Conservation (phyloP, 2,329 filamentous ascomycete species). For the Grosmannia serpens region DNA sequence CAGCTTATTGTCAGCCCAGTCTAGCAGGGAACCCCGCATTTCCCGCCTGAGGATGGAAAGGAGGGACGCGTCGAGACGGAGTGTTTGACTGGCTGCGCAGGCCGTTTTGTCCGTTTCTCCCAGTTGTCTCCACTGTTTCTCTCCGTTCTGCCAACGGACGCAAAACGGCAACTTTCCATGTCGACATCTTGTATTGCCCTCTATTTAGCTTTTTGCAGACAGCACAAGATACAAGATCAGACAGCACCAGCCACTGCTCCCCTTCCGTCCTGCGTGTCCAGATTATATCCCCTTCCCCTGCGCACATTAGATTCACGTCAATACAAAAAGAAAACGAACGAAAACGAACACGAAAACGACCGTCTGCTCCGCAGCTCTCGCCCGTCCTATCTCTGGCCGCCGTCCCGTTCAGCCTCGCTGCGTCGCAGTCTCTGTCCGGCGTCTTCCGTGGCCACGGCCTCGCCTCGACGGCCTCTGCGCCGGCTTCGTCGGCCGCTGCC, state of each 20-base stretch:
- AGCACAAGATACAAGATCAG: not conserved
- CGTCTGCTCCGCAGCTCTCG: not conserved
- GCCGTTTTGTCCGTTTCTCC: too few species aligned
- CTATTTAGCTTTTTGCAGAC: too few species aligned
- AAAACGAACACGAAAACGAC: not conserved
- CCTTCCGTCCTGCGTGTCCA: not conserved
- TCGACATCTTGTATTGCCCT: too few species aligned
- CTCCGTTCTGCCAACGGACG: too few species aligned
- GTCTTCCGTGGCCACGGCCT: slow-evolving; percentile 34
- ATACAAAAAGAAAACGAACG: not conserved
- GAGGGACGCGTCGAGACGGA: too few species aligned
- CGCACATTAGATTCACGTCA: not conserved
- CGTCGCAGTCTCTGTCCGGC: slow-evolving; percentile 42
- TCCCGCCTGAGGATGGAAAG: too few species aligned
- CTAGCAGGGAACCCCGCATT: slow-evolving; percentile 3
- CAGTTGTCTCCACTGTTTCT: too few species aligned
- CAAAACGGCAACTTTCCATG: too few species aligned
- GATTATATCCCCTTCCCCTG: not conserved
- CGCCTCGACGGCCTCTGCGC: slow-evolving; percentile 37
- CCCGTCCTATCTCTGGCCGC: slow-evolving; percentile 3
- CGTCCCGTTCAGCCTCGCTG: slow-evolving; percentile 48
- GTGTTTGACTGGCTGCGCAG: too few species aligned
- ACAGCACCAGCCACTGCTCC: not conserved
- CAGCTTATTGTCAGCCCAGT: not conserved
- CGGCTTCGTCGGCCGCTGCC: slow-evolving; percentile 22